Percentiles rank a stretch among this genome's conserved stretches.
These are phyloP conservation scores for Ammopiptanthus mongolicus DNA, from an alignment of 306 rosid genomes.

Conservation along the genomic window DNA sequence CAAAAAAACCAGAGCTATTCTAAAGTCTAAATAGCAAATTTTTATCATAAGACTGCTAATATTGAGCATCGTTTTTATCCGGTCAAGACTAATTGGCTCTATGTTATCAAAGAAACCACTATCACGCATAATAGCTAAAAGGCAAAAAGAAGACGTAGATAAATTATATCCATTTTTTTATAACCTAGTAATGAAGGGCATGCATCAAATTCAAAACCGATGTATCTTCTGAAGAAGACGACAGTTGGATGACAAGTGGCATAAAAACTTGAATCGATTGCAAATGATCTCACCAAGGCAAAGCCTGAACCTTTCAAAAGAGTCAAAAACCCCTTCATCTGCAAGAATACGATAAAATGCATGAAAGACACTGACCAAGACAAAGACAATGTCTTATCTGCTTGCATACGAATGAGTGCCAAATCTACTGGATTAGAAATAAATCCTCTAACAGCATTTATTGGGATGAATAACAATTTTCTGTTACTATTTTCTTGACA, in stretches of 20 bases:
- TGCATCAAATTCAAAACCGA: slow-evolving; percentile 56
- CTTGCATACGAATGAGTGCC: slow-evolving; percentile 77
- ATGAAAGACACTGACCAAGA: slow-evolving; percentile 56
- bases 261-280: slow-evolving; percentile 57
- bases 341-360: slow-evolving; percentile 53
- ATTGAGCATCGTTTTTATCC: too few relatives aligned
- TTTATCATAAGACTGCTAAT: too few relatives aligned
- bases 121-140: too few relatives aligned
- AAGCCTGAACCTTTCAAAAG: slow-evolving; percentile 79
- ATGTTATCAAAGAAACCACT: too few relatives aligned
- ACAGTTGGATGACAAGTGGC: slow-evolving; percentile 62
- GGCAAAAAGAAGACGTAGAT: too few relatives aligned
- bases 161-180: too few relatives aligned
- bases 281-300: slow-evolving; percentile 65
- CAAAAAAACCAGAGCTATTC: too few relatives aligned
- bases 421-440: slow-evolving; percentile 68
- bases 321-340: slow-evolving; percentile 68
- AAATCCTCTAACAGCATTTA: slow-evolving; percentile 62
- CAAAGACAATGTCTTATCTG: slow-evolving; percentile 62
- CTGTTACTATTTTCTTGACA: too few relatives aligned
- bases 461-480: too few relatives aligned
- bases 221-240: slow-evolving; percentile 48
- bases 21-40: too few relatives aligned
- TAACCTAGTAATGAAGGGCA: slow-evolving; percentile 43
- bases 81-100: too few relatives aligned